Conservation (phyloP, 2,329 filamentous ascomycete species). For the Penicillium rolfsii region DNA sequence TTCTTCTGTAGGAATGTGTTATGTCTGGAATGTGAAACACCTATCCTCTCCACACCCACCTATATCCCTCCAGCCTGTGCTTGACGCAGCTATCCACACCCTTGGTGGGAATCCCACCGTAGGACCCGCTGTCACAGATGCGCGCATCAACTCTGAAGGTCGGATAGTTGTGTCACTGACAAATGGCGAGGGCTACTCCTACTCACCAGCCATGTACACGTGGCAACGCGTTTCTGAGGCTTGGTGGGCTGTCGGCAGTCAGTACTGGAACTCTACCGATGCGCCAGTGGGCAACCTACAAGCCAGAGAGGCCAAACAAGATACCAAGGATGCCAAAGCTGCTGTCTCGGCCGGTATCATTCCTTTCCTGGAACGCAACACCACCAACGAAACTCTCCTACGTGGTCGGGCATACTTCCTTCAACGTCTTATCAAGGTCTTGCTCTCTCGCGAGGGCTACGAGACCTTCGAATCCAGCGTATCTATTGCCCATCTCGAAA, state of each 20-base stretch:
- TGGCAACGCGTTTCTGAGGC: conserved; percentile 97
- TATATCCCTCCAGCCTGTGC: conserved; percentile 81
- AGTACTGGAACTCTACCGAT: conserved; percentile 99
- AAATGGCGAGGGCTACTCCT: conserved; percentile 92
- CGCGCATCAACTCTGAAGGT: conserved; percentile 85
- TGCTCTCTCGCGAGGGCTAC: conserved; percentile 86
- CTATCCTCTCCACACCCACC: conserved; percentile 86
- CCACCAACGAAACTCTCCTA: conserved; percentile 87
- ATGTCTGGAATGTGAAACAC: conserved; percentile 90
- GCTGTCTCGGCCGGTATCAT: conserved; percentile 87
- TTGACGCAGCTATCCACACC: conserved; percentile 82
- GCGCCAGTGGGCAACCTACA: conserved; percentile 81
- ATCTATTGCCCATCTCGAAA: conserved; percentile 93
- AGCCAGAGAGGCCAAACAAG: conserved; percentile 67
- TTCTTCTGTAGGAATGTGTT: conserved; percentile 81
- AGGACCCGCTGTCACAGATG: conserved; percentile 84
- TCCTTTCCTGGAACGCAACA: conserved; percentile 89
- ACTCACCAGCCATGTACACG: conserved; percentile 79
- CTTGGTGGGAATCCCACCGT: conserved; percentile 77
- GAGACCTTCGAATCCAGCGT: conserved; percentile 89
- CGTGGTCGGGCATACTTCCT: conserved; percentile 90
- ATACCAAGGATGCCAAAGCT: conserved; percentile 52
- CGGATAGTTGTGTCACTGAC: conserved; percentile 86
- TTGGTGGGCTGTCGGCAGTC: conserved; percentile 97
- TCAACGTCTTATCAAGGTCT: conserved; percentile 84